Evolutionary conservation across 2,329 filamentous ascomycete genomes (phyloP).

Genomic region (Allantophomopsis cytisporea): DNA sequence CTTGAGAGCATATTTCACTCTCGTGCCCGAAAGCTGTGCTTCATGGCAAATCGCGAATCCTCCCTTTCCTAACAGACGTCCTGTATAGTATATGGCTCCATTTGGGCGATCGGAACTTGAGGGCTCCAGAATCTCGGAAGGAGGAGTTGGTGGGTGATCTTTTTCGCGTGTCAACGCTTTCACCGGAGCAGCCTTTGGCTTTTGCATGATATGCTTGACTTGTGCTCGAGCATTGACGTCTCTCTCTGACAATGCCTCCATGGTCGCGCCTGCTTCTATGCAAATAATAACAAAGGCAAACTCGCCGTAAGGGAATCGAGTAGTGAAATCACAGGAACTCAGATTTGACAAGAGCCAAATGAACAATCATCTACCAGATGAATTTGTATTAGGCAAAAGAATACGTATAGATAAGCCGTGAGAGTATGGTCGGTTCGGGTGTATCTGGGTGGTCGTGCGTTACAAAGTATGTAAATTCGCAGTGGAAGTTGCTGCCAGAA

Average conservation of each 20-base stretch:
- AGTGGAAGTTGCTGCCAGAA: too few species aligned
- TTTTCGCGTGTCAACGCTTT: constrained; percentile 36
- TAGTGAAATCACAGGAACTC: too few species aligned
- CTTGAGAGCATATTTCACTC: constrained; percentile 62
- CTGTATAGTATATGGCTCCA: constrained; percentile 61
- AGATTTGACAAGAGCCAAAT: too few species aligned
- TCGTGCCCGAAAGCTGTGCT: constrained; percentile 51
- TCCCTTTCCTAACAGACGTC: constrained; percentile 64
- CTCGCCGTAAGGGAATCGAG: too few species aligned
- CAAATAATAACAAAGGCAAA: too few species aligned
- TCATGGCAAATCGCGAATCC: constrained; percentile 75
- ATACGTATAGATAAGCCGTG: too few species aligned
- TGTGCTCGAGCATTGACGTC: constrained; percentile 48
- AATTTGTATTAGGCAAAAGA: too few species aligned
- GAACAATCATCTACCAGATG: too few species aligned
- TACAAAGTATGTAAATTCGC: too few species aligned
- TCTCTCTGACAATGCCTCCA: constrained; percentile 51
- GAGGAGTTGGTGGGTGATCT: constrained; percentile 53
- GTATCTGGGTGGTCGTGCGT: too few species aligned
- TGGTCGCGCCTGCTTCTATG: constrained; percentile 6
- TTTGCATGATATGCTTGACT: constrained; percentile 22
- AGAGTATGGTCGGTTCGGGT: too few species aligned
- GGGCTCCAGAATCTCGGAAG: constrained; percentile 42
- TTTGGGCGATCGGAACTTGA: constrained; percentile 55
- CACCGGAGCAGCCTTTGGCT: constrained; percentile 34